Evolutionary conservation across 352 stramenopile genomes (phyloP).

Genomic region (Phytophthora multivora): DNA sequence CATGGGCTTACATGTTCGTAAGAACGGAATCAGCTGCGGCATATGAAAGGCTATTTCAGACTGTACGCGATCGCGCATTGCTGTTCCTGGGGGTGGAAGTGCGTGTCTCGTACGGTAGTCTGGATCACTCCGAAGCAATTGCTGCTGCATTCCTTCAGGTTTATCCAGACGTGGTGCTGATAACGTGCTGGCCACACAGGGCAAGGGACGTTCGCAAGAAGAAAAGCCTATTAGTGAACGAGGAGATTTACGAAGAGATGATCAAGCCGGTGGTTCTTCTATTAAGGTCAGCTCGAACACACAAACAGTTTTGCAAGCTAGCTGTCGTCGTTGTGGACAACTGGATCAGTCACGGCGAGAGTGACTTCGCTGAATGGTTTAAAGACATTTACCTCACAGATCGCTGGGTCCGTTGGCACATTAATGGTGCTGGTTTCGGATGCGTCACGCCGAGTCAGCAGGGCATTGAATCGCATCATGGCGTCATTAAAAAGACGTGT

Average conservation of each 20-base stretch:
- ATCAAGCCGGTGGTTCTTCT: neutral
- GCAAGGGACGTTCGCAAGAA: neutral
- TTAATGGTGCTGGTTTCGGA: conserved; percentile 3
- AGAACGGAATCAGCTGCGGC: no score
- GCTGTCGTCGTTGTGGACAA: neutral
- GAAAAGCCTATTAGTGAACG: neutral
- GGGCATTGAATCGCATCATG: conserved; percentile 20
- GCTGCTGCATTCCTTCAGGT: neutral
- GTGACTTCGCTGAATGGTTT: conserved; percentile 16
- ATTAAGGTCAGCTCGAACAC: neutral
- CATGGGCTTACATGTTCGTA: no score
- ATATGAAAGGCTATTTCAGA: no score
- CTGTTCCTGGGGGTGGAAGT: neutral
- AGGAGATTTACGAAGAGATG: neutral
- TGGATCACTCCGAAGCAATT: conserved; percentile 2
- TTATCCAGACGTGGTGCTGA: neutral
- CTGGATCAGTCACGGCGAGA: neutral
- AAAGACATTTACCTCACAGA: conserved; percentile 2
- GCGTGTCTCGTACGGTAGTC: neutral
- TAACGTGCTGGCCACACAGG: neutral
- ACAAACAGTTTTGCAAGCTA: neutral
- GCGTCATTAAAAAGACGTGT: conserved; percentile 13
- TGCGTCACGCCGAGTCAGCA: no score
- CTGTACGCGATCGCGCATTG: neutral
- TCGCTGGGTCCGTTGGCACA: conserved; percentile 8